A percentile compares a stretch with the other conserved stretches of the same genome.
phyloP scores from a whole-genome alignment of 495 filamentous ascomycete genomes.

The Xylaria palmicola region DNA sequence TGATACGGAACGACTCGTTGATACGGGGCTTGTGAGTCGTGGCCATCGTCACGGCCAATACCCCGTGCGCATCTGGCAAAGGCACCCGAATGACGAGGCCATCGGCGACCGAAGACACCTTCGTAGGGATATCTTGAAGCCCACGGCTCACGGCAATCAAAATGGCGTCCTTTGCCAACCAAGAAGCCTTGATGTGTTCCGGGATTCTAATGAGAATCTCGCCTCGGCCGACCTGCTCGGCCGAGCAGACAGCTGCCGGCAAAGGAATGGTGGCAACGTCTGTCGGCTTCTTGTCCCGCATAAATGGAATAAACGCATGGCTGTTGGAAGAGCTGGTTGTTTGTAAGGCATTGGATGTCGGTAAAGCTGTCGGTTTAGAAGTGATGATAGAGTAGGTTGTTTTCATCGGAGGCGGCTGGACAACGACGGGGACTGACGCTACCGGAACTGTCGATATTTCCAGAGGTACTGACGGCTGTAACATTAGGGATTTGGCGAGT shows the following conservation, averaged over 20 bases:
- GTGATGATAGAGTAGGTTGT: conserved; percentile 11
- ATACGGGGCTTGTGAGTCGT: conserved; percentile 44
- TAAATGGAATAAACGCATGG: conserved; percentile 29
- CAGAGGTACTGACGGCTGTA: conserved; percentile 16
- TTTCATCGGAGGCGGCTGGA: conserved; percentile 13
- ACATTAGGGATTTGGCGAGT: conserved; percentile 21
- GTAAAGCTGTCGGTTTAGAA: conserved; percentile 9
- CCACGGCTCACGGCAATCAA: conserved; percentile 44
- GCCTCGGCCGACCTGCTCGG: conserved; percentile 33
- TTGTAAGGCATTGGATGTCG: conserved; percentile 24
- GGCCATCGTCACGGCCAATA: conserved; percentile 43
- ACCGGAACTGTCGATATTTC: conserved; percentile 32
- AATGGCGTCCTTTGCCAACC: conserved; percentile 43
- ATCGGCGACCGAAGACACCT: conserved; percentile 42
- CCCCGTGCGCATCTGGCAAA: conserved; percentile 40
- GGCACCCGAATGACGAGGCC: conserved; percentile 45
- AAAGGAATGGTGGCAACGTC: conserved; percentile 18
- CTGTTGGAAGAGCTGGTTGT: conserved; percentile 24
- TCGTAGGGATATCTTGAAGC: conserved; percentile 37
- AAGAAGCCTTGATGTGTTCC: conserved; percentile 35
- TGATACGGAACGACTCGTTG: conserved; percentile 45
- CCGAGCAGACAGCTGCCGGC: conserved; percentile 37
- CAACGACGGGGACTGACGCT: conserved; percentile 25
- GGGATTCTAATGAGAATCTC: conserved; percentile 43
- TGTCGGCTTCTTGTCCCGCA: conserved; percentile 34